phyloP scores from a whole-genome alignment of 2,329 filamentous ascomycete species.

The Hirsutella minnesotensis region DNA sequence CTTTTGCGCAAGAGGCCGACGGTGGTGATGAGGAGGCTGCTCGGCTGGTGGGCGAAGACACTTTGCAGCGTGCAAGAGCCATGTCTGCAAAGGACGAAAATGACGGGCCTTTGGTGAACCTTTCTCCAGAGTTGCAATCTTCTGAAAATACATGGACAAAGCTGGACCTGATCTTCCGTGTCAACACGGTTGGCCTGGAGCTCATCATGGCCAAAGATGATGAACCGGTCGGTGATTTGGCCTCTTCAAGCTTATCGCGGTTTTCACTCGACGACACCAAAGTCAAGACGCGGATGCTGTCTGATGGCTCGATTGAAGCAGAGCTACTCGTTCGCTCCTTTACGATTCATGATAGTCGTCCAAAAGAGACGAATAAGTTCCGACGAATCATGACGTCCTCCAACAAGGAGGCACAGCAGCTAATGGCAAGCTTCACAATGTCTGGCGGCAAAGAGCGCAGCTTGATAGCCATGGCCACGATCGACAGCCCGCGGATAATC shows the following conservation, averaged over 20 bases:
- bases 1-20: conserved; percentile 60
- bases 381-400: conserved; percentile 95
- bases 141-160: conserved; percentile 75
- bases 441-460: conserved; percentile 71
- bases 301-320: conserved; percentile 80
- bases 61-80: conserved; percentile 35
- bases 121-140: conserved; percentile 59
- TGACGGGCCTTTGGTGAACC: conserved; percentile 35
- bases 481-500: conserved; percentile 90
- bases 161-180: conserved; percentile 81
- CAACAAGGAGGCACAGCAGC: conserved; percentile 90
- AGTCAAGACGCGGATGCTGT: conserved; percentile 85
- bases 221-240: conserved; percentile 66
- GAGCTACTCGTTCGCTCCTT: conserved; percentile 91
- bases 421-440: conserved; percentile 95
- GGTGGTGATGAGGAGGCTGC: conserved; percentile 63
- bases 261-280: conserved; percentile 92
- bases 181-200: conserved; percentile 79
- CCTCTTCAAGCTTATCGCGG: conserved; percentile 73
- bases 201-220: conserved; percentile 66
- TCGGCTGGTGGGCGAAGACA: conserved; percentile 55
- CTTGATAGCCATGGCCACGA: conserved; percentile 80
- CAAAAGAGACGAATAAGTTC: conserved; percentile 85
- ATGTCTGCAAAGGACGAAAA: conserved; percentile 18
- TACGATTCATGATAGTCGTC: conserved; percentile 87